Percentiles rank a stretch among this genome's conserved stretches.
Evolutionary conservation across 768 basidiomycete species (phyloP).

Genomic region (Russula sp.): DNA sequence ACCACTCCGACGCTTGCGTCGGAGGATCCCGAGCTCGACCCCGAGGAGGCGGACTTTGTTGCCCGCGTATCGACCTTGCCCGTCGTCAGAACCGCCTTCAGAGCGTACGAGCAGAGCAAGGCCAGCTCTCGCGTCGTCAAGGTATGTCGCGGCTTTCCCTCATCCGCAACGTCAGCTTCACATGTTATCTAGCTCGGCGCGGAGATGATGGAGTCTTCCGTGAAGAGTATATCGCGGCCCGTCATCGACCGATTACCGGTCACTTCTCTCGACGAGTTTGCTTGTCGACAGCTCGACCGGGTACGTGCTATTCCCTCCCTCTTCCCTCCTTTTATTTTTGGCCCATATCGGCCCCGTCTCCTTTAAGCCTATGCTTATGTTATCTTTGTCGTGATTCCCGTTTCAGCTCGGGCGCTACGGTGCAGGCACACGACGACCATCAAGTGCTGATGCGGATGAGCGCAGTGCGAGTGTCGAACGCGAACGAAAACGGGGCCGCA

Average conservation of each 20-base stretch:
- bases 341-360: neutral
- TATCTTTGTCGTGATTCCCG: neutral
- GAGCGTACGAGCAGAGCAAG: slow-evolving; percentile 77
- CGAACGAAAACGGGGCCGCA: slow-evolving; percentile 14
- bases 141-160: slow-evolving; percentile 34
- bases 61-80: slow-evolving; percentile 62
- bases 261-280: slow-evolving; percentile 77
- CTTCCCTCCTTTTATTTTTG: neutral
- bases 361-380: neutral
- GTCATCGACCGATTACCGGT: slow-evolving; percentile 76
- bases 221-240: slow-evolving; percentile 73
- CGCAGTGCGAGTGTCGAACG: slow-evolving; percentile 7
- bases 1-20: slow-evolving; percentile 24
- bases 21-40: slow-evolving; percentile 24
- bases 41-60: slow-evolving; percentile 34
- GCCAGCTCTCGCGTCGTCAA: slow-evolving; percentile 80
- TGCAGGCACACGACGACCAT: neutral
- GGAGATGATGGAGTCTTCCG: slow-evolving; percentile 78
- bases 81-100: slow-evolving; percentile 61
- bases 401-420: slow-evolving; percentile 18
- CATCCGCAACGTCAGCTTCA: neutral
- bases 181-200: slow-evolving; percentile 62
- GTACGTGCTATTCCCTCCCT: slow-evolving; percentile 37
- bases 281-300: slow-evolving; percentile 79
- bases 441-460: slow-evolving; percentile 10